These are phyloP conservation scores for Magnaporthiopsis rhizophila DNA, from an alignment of 2,329 filamentous ascomycete species.

Conservation along the genomic window DNA sequence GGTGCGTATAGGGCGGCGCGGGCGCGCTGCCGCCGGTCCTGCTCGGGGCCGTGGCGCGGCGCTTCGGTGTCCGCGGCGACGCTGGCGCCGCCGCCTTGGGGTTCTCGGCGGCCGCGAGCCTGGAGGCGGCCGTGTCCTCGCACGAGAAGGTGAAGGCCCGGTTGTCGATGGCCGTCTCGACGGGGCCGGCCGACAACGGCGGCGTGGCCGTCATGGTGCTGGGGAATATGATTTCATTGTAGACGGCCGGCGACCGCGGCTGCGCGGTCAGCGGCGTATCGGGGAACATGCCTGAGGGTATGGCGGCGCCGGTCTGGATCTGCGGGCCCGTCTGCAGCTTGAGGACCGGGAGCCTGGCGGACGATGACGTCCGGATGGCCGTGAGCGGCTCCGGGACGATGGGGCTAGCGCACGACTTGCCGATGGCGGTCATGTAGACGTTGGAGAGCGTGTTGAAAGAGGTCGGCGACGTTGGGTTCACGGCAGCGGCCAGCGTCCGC, in stretches of 20 bases:
- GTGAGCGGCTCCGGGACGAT: conserved; percentile 38
- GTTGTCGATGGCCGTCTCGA: conserved; percentile 30
- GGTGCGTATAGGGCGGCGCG: conserved; percentile 47
- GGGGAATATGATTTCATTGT: conserved; percentile 39
- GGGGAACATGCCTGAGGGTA: conserved; percentile 32
- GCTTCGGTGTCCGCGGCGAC: conserved; percentile 30
- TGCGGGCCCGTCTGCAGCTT: conserved; percentile 29
- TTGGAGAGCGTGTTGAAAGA: conserved; percentile 60
- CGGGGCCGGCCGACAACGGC: conserved; percentile 44
- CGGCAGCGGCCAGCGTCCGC: conserved; percentile 34
- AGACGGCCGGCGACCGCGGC: conserved; percentile 37
- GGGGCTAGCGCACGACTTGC: conserved; percentile 40
- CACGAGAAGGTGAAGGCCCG: conserved; percentile 38
- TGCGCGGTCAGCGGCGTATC: conserved; percentile 47
- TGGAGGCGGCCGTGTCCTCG: conserved; percentile 10
- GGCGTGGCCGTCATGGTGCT: conserved; percentile 53
- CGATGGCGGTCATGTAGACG: conserved; percentile 55
- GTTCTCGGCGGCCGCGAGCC: conserved; percentile 3
- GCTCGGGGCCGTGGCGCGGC: conserved; percentile 27
- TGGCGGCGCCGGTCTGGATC: conserved; percentile 25
- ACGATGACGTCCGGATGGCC: conserved; percentile 35
- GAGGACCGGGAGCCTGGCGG: conserved; percentile 20
- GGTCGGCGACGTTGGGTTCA: conserved; percentile 52
- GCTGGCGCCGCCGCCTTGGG: conserved; percentile 12
- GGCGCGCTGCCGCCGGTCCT: conserved; percentile 11